phyloP scores from a whole-genome alignment of 176 grass and related monocot genomes.

The Tillandsia fasciculata region DNA sequence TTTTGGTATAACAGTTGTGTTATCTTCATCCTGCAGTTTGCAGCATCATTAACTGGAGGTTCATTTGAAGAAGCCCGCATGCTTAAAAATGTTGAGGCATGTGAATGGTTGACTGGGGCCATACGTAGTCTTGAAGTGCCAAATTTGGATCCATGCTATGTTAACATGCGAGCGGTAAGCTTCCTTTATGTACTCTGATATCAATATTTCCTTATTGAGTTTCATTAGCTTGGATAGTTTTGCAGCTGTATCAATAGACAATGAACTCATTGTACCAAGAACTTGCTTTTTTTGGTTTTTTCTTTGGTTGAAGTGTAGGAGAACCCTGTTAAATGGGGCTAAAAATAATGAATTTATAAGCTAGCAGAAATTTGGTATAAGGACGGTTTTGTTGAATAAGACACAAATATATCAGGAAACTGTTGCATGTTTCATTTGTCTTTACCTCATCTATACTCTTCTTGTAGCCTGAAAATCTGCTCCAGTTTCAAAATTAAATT shows the following conservation, averaged over 20 bases:
- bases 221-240: conserved; percentile 7
- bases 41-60: conserved; percentile 69
- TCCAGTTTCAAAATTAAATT: background rate
- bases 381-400: background rate
- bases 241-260: conserved; percentile 6
- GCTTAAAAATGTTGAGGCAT: conserved; percentile 99
- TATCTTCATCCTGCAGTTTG: conserved; percentile 37
- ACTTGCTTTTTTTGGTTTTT: background rate
- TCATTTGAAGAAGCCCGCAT: conserved; percentile 92
- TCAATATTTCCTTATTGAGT: conserved; percentile 13
- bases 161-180: conserved; percentile 74
- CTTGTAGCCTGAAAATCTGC: background rate
- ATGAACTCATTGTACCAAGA: background rate
- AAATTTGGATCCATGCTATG: conserved; percentile 89
- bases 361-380: background rate
- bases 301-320: background rate
- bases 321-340: background rate
- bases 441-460: background rate
- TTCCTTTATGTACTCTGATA: conserved; percentile 1
- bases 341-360: background rate
- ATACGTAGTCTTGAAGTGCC: conserved; percentile 65
- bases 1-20: conserved; percentile 34
- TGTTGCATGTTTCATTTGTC: background rate
- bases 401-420: background rate
- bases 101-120: conserved; percentile 93